phyloP scores from a whole-genome alignment of 2,329 filamentous ascomycete genomes.

The Fusarium humuli region DNA sequence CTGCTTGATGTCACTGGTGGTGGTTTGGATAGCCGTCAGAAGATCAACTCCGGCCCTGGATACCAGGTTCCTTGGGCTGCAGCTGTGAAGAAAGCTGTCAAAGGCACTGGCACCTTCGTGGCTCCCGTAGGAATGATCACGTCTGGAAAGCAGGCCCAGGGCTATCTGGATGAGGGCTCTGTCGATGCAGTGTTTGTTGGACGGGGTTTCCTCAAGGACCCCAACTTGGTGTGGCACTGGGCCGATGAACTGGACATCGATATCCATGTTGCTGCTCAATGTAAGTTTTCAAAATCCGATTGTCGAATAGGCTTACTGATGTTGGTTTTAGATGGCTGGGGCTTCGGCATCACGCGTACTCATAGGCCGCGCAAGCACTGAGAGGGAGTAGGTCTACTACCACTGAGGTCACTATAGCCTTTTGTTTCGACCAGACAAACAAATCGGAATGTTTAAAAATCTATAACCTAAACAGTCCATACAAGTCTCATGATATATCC shows the following conservation, averaged over 20 bases:
- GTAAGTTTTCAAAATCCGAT: conserved; percentile 15
- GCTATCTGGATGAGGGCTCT: conserved; percentile 56
- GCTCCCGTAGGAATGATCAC: conserved; percentile 60
- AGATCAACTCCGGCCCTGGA: conserved; percentile 68
- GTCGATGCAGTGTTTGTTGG: conserved; percentile 62
- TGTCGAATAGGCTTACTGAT: not conserved
- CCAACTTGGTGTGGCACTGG: conserved; percentile 64
- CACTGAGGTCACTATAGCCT: not conserved
- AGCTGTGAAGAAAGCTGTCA: conserved; percentile 73
- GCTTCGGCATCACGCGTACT: conserved; percentile 43
- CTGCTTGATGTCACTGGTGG: conserved; percentile 77
- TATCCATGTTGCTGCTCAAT: conserved; percentile 57
- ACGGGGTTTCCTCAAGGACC: conserved; percentile 66
- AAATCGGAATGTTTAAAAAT: not conserved
- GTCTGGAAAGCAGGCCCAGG: conserved; percentile 57
- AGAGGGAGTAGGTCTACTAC: not conserved
- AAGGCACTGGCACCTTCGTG: conserved; percentile 60
- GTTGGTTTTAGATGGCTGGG: conserved; percentile 40
- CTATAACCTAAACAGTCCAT: not conserved
- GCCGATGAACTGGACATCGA: conserved; percentile 63
- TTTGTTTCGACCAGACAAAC: not conserved
- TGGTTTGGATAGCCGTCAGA: conserved; percentile 70
- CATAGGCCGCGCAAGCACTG: conserved; percentile 42
- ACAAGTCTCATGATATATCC: not conserved
- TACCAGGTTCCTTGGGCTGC: conserved; percentile 79